These are phyloP conservation scores for Schwanniomyces vanrijiae DNA, from an alignment of 805 yeast genomes.

Conservation along the genomic window DNA sequence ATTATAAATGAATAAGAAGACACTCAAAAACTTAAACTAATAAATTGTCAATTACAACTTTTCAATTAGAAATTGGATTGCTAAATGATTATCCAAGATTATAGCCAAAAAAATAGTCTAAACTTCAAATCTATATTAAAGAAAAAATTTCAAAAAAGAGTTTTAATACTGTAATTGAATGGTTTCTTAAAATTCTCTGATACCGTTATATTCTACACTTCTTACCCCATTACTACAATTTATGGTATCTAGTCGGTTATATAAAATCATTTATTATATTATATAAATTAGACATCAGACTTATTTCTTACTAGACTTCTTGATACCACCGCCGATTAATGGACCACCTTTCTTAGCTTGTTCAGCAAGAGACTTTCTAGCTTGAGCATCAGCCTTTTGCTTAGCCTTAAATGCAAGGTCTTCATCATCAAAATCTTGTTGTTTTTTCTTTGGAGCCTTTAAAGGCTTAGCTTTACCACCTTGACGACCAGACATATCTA, in stretches of 20 bases:
- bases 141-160: no score
- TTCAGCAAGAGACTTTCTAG: slow-evolving; percentile 85
- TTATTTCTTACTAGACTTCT: slow-evolving; percentile 64
- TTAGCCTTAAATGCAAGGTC: slow-evolving; percentile 88
- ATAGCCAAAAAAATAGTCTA: no score
- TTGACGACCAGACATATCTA: slow-evolving; percentile 87
- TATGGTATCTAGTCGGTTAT: not conserved
- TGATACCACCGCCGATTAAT: slow-evolving; percentile 90
- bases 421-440: slow-evolving; percentile 78
- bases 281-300: not conserved
- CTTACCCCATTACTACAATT: not conserved
- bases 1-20: no score
- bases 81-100: no score
- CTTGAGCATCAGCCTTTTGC: slow-evolving; percentile 93
- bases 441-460: slow-evolving; percentile 81
- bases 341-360: slow-evolving; percentile 91
- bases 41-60: no score
- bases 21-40: no score
- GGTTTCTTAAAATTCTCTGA: no score
- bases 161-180: no score
- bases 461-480: slow-evolving; percentile 96
- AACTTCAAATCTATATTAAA: no score
- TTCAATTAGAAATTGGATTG: no score
- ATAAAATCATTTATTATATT: not conserved
- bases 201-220: no score